phyloP scores from a whole-genome alignment of 192 early-diverging fungal genomes.

The Umbelopsis sp. region DNA sequence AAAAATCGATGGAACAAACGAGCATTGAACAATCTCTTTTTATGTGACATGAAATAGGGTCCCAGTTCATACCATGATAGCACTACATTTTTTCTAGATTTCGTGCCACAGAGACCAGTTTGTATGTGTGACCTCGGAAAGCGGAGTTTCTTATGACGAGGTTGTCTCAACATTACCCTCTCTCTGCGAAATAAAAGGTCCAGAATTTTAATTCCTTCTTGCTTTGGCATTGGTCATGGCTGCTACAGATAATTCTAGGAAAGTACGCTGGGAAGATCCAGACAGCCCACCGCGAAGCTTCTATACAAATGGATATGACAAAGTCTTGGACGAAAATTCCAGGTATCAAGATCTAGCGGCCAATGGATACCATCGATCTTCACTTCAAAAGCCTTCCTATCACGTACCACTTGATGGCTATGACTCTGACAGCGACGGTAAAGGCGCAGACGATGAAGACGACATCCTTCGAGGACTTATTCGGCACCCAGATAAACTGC shows the following conservation, averaged over 20 bases:
- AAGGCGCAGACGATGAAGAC: conserved; percentile 23
- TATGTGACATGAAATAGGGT: no score
- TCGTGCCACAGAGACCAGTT: no score
- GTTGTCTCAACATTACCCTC: not conserved
- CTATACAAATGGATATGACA: conserved; percentile 9
- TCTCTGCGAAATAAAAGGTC: not conserved
- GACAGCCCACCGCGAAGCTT: conserved; percentile 16
- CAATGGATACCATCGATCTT: conserved; percentile 1
- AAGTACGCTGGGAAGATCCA: conserved; percentile 25
- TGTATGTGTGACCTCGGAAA: not conserved
- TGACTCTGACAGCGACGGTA: conserved; percentile 1
- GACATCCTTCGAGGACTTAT: conserved; percentile 29
- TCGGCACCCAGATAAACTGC: conserved; percentile 26
- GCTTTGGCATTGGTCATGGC: conserved; percentile 17
- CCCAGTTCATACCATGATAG: no score
- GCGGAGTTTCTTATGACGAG: conserved; percentile 3
- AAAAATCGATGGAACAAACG: no score
- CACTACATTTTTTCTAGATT: not conserved
- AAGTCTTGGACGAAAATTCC: not conserved
- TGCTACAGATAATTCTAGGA: conserved; percentile 11
- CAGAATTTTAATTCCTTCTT: not conserved
- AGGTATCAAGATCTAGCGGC: not conserved
- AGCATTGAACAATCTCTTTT: no score
- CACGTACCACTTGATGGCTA: not conserved
- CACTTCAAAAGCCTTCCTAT: not conserved